phyloP scores from a whole-genome alignment of 2,329 filamentous ascomycete genomes.

The Monosporascus cannonballus region DNA sequence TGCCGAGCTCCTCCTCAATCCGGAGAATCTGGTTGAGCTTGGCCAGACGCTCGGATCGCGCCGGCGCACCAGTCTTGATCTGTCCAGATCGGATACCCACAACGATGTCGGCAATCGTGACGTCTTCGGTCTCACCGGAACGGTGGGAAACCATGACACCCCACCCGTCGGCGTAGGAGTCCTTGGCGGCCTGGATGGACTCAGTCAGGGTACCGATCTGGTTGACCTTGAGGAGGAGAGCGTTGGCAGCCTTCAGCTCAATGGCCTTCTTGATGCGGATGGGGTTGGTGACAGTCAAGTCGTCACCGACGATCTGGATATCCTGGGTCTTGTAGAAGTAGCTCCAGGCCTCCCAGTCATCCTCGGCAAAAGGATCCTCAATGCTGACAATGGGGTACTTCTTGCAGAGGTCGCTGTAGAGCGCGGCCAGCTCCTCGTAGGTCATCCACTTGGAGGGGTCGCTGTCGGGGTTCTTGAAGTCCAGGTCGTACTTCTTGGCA shows the following conservation, averaged over 20 bases:
- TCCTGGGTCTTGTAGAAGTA: conserved; percentile 99
- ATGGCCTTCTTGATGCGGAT: conserved; percentile 99
- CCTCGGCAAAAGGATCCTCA: conserved; percentile 98
- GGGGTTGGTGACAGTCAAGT: conserved; percentile 98
- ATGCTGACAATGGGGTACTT: conserved; percentile 99
- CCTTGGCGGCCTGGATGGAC: conserved; percentile 98
- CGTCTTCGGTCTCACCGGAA: conserved; percentile 98
- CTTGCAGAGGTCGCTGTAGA: conserved; percentile 80
- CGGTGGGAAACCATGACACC: conserved; percentile 99
- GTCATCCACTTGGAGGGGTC: conserved; percentile 97
- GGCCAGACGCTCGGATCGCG: conserved; percentile 93
- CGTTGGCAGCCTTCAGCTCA: conserved; percentile 97
- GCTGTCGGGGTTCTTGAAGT: conserved; percentile 99
- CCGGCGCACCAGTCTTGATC: conserved; percentile 98
- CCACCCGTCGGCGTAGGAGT: conserved; percentile 92
- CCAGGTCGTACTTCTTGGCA: conserved; percentile 98
- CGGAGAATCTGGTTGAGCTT: conserved; percentile 99
- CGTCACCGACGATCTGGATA: conserved; percentile 97
- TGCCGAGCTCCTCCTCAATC: conserved; percentile 97
- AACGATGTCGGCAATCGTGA: conserved; percentile 96
- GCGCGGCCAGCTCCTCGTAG: conserved; percentile 90
- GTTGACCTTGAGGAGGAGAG: conserved; percentile 98
- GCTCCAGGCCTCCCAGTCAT: conserved; percentile 99
- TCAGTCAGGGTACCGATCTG: conserved; percentile 98
- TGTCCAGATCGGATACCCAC: conserved; percentile 94